phyloP scores from a whole-genome alignment of 352 stramenopile genomes.

The Pythium oligandrum region DNA sequence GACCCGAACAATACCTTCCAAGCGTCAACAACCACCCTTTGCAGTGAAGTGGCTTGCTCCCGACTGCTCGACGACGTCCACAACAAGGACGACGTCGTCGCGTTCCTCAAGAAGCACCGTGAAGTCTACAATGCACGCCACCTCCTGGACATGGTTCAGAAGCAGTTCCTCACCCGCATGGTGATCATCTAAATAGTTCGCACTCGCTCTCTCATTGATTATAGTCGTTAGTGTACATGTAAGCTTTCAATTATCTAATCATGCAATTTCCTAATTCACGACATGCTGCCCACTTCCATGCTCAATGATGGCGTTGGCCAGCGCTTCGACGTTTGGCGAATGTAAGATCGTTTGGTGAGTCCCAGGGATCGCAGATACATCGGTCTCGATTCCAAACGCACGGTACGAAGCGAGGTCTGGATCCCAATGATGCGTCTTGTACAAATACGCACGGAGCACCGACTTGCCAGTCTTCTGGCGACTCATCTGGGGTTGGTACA shows the following conservation, averaged over 20 bases:
- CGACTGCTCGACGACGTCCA: slow-evolving; percentile 12
- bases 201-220: background rate
- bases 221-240: no score
- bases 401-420: slow-evolving; percentile 14
- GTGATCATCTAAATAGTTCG: background rate
- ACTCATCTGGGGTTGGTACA: slow-evolving; percentile 14
- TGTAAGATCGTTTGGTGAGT: slow-evolving; percentile 33
- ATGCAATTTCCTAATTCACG: no score
- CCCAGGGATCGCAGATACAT: slow-evolving; percentile 17
- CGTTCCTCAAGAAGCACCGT: slow-evolving; percentile 4
- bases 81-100: slow-evolving; percentile 9
- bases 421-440: slow-evolving; percentile 36
- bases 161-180: background rate
- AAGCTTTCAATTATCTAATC: no score
- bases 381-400: slow-evolving; percentile 2
- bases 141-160: slow-evolving; percentile 1
- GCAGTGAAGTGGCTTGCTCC: slow-evolving; percentile 20
- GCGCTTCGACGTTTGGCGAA: slow-evolving; percentile 17
- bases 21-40: slow-evolving; percentile 17
- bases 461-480: slow-evolving; percentile 11
- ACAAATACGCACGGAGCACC: slow-evolving; percentile 18
- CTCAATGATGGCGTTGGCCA: slow-evolving; percentile 11
- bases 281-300: no score
- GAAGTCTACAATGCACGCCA: background rate
- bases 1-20: slow-evolving; percentile 31